These are phyloP conservation scores for Rhododendron simsii DNA, from an alignment of 148 eudicot species.

Conservation along the genomic window DNA sequence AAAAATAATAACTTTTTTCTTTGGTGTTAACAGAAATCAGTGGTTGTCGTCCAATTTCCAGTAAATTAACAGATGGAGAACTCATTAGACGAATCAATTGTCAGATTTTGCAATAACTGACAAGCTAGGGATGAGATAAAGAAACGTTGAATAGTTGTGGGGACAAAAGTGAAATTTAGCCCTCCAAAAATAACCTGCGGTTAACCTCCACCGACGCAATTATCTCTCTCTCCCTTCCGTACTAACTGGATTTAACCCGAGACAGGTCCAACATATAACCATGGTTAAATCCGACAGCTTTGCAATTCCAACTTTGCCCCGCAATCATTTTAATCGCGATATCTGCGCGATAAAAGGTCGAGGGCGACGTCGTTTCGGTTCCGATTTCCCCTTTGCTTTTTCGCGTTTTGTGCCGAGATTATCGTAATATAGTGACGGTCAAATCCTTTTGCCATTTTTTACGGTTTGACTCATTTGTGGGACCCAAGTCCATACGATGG, in stretches of 20 bases:
- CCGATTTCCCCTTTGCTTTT: background rate
- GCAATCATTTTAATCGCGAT: slow-evolving; percentile 10
- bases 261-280: slow-evolving; percentile 17
- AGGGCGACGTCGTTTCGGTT: background rate
- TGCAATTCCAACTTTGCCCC: slow-evolving; percentile 10
- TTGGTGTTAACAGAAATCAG: background rate
- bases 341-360: background rate
- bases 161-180: background rate
- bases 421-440: background rate
- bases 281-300: slow-evolving; percentile 19
- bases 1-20: no score
- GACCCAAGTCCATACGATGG: no score
- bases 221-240: background rate
- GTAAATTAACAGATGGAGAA: no score
- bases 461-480: background rate
- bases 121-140: background rate
- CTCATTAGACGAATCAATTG: background rate
- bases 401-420: background rate
- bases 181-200: slow-evolving; percentile 1
- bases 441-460: background rate
- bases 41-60: background rate
- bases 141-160: background rate
- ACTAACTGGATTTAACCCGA: slow-evolving; percentile 2
- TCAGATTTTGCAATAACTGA: background rate
- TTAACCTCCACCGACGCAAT: slow-evolving; percentile 27